phyloP scores from a whole-genome alignment of 1,284 basidiomycete genomes.

The Leccinum ponderosum region DNA sequence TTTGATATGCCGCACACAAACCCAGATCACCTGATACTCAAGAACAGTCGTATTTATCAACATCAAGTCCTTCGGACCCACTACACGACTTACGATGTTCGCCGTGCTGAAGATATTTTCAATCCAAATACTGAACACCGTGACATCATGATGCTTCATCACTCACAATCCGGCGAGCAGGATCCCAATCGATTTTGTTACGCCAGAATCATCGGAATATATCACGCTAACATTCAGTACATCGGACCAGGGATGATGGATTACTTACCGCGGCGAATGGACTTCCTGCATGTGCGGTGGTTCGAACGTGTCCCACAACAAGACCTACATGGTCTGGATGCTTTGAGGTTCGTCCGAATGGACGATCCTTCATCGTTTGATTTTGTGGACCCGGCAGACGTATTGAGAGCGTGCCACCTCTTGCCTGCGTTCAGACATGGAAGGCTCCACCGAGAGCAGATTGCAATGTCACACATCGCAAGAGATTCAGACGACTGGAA shows the following conservation, averaged over 20 bases:
- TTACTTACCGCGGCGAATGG: neutral
- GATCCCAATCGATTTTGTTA: neutral
- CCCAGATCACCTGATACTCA: conserved; percentile 1
- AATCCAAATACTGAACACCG: neutral
- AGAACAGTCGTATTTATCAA: neutral
- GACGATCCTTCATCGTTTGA: neutral
- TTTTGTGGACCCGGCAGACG: neutral
- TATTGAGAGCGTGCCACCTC: conserved; percentile 1
- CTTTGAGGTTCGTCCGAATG: neutral
- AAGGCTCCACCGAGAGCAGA: neutral
- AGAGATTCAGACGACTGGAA: neutral
- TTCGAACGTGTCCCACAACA: neutral
- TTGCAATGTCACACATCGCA: neutral
- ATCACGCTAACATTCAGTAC: neutral
- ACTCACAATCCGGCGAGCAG: neutral
- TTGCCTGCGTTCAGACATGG: neutral
- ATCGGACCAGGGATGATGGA: neutral
- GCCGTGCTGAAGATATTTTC: neutral
- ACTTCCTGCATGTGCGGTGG: neutral
- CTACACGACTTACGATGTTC: neutral
- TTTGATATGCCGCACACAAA: neutral
- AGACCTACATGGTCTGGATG: neutral
- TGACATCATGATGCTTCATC: neutral
- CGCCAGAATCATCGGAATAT: neutral
- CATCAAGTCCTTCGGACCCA: neutral